A percentile compares a stretch with the other conserved stretches of the same genome.
Evolutionary conservation across 306 rosid genomes (phyloP).

Genomic region (Pueraria montana): DNA sequence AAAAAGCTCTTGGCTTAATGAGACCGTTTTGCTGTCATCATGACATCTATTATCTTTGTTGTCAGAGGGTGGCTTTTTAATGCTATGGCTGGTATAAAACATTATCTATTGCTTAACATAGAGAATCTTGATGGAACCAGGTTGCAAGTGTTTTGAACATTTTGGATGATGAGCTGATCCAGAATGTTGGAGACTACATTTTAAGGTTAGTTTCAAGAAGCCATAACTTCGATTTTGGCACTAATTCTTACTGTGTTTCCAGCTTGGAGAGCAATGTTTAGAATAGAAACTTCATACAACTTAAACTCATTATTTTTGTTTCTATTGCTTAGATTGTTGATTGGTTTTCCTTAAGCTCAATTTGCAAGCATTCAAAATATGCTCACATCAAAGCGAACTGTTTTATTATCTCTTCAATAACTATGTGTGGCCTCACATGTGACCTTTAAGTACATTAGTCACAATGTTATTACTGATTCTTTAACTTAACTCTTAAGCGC

Average conservation of each 20-base stretch:
- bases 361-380: constrained; percentile 27
- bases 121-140: constrained; percentile 58
- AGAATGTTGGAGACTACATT: constrained; percentile 82
- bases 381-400: constrained; percentile 18
- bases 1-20: constrained; percentile 8
- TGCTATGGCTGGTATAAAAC: constrained; percentile 11
- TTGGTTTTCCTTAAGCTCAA: constrained; percentile 30
- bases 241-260: constrained; percentile 17
- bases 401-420: constrained; percentile 7
- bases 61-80: constrained; percentile 34
- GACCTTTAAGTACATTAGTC: constrained; percentile 14
- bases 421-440: constrained; percentile 2
- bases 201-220: constrained; percentile 69
- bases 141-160: constrained; percentile 92
- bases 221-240: constrained; percentile 40
- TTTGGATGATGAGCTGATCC: constrained; percentile 80
- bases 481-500: neutral
- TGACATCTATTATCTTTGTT: constrained; percentile 21
- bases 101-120: constrained; percentile 32
- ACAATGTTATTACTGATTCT: constrained; percentile 13
- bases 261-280: constrained; percentile 31
- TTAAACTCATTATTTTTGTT: neutral
- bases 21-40: constrained; percentile 24
- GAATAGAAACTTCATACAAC: constrained; percentile 14
- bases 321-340: constrained; percentile 1